Percentiles rank a stretch among this genome's conserved stretches.
phyloP scores from a whole-genome alignment of 2,329 filamentous ascomycete genomes.

The Teratosphaeria viscida region DNA sequence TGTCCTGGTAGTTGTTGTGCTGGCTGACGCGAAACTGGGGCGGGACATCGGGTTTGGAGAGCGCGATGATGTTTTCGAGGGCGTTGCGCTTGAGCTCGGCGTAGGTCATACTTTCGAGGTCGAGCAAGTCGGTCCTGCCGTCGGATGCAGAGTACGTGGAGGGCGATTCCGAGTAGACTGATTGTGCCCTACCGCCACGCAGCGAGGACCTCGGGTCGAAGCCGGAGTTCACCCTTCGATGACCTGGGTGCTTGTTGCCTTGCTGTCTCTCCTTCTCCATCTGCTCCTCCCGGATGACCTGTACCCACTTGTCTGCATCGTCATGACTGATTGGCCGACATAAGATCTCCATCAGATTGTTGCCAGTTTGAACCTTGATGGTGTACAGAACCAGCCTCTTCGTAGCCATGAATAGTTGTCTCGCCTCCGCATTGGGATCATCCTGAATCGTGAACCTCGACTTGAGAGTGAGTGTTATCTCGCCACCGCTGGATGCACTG shows the following conservation, averaged over 20 bases:
- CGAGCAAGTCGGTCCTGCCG: conserved; percentile 50
- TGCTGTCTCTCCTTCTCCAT: conserved; percentile 27
- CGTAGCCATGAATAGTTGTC: conserved; percentile 93
- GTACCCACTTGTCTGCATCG: conserved; percentile 81
- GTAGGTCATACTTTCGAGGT: conserved; percentile 83
- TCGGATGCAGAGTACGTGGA: conserved; percentile 25
- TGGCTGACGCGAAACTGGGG: conserved; percentile 63
- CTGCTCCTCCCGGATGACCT: conserved; percentile 73
- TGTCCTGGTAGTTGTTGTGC: conserved; percentile 88
- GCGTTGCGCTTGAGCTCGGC: conserved; percentile 86
- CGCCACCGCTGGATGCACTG: conserved; percentile 21
- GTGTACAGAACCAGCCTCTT: conserved; percentile 97
- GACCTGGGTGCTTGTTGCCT: conserved; percentile 5
- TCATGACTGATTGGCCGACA: conserved; percentile 78
- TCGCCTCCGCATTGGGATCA: conserved; percentile 87
- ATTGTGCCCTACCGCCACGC: conserved; percentile 19
- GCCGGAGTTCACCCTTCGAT: conserved; percentile 15
- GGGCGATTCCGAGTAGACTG: conserved; percentile 31
- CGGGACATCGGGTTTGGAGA: conserved; percentile 55
- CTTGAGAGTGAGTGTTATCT: conserved; percentile 26
- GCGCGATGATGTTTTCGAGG: conserved; percentile 81
- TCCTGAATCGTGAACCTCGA: conserved; percentile 25
- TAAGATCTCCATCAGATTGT: conserved; percentile 89
- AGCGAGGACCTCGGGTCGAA: conserved; percentile 24
- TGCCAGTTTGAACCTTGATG: conserved; percentile 85